A percentile compares a stretch with the other conserved stretches of the same genome.
Conservation (phyloP, 306 rosid genomes). For the Gastrolobium bilobum region DNA sequence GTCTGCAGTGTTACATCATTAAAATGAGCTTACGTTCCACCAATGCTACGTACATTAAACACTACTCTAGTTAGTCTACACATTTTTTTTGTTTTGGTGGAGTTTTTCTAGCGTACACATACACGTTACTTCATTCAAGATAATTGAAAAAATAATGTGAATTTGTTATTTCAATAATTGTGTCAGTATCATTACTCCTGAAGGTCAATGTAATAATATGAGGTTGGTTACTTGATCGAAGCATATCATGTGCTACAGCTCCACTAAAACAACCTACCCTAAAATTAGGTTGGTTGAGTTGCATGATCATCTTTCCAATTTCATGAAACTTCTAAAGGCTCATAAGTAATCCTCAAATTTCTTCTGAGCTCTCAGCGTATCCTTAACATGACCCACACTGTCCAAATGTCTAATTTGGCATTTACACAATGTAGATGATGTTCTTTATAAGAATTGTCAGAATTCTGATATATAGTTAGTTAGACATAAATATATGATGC, state of each 20-base stretch:
- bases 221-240: constrained; percentile 24
- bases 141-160: constrained; percentile 15
- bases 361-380: not conserved
- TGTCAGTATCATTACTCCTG: constrained; percentile 20
- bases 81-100: too few relatives aligned
- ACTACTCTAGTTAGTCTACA: not conserved
- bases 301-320: constrained; percentile 10
- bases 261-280: not conserved
- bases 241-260: constrained; percentile 31
- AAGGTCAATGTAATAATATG: constrained; percentile 5
- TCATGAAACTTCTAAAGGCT: not conserved
- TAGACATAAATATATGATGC: constrained; percentile 38
- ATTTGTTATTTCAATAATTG: constrained; percentile 38
- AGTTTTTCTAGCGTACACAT: too few relatives aligned
- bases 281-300: constrained; percentile 21
- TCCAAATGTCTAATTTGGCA: constrained; percentile 28
- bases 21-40: not conserved
- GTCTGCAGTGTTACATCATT: too few relatives aligned
- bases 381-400: constrained; percentile 29
- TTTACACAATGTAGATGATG: not conserved
- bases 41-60: not conserved
- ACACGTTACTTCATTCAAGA: not conserved
- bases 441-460: constrained; percentile 12
- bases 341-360: constrained; percentile 4
- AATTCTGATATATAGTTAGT: constrained; percentile 29